Evolutionary conservation across 2,329 filamentous ascomycete species (phyloP).

Genomic region (Diatrype stigma): DNA sequence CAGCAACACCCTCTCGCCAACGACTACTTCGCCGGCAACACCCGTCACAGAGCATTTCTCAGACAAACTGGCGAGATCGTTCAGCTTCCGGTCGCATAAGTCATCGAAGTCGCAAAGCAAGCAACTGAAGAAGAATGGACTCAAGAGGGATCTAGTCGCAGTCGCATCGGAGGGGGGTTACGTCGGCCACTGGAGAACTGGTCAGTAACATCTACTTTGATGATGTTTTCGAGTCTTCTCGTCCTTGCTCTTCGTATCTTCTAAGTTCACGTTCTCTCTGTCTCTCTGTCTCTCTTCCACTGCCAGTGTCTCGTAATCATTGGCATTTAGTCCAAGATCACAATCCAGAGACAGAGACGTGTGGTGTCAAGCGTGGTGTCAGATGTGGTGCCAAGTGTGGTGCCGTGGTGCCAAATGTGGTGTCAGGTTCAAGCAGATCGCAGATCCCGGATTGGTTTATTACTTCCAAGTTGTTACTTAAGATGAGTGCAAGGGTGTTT

Average conservation of each 20-base stretch:
- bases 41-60: constrained; percentile 23
- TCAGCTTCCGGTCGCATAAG: constrained; percentile 21
- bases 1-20: constrained; percentile 23
- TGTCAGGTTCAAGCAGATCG: too few species aligned
- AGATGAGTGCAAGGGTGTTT: too few species aligned
- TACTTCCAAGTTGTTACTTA: too few species aligned
- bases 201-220: neutral
- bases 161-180: neutral
- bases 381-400: too few species aligned
- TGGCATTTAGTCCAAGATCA: neutral
- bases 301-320: too few species aligned
- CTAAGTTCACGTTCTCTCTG: neutral
- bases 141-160: constrained; percentile 2
- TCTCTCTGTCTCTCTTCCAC: too few species aligned
- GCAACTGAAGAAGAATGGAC: constrained; percentile 22
- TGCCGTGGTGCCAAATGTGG: too few species aligned
- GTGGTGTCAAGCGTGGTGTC: too few species aligned
- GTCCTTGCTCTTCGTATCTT: neutral
- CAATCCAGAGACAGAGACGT: too few species aligned
- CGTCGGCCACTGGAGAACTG: neutral
- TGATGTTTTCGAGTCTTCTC: neutral
- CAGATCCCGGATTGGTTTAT: too few species aligned
- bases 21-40: constrained; percentile 24
- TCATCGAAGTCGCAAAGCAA: constrained; percentile 19
- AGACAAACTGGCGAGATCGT: constrained; percentile 22